phyloP scores from a whole-genome alignment of 164 flowering plant species.

The Echeveria elegans region DNA sequence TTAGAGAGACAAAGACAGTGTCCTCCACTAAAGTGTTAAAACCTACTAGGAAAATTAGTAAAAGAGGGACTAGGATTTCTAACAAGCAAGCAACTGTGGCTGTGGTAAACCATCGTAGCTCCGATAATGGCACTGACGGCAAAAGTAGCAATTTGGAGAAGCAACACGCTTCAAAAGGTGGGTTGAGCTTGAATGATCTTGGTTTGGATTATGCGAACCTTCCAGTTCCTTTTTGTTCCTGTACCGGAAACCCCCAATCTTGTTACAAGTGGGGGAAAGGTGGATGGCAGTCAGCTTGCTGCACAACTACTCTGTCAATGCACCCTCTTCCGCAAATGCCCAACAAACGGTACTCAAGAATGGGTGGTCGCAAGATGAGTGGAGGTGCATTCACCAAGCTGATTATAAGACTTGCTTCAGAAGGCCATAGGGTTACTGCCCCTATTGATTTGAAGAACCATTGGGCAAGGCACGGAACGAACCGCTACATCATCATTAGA shows the following conservation, averaged over 20 bases:
- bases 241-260: slow-evolving; percentile 40
- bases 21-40: no score
- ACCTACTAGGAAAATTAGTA: slow-evolving; percentile 10
- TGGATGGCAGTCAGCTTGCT: slow-evolving; percentile 71
- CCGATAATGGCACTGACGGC: neutral
- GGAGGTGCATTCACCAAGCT: slow-evolving; percentile 44
- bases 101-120: slow-evolving; percentile 9
- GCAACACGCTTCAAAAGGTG: slow-evolving; percentile 20
- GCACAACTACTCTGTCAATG: slow-evolving; percentile 50
- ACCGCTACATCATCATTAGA: slow-evolving; percentile 51
- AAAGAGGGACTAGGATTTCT: slow-evolving; percentile 23
- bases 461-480: slow-evolving; percentile 65
- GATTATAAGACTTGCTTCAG: slow-evolving; percentile 38
- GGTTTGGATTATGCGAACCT: slow-evolving; percentile 27
- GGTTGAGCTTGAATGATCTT: slow-evolving; percentile 26
- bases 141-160: slow-evolving; percentile 5
- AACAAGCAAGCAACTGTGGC: slow-evolving; percentile 20
- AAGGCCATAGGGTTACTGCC: slow-evolving; percentile 35
- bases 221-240: slow-evolving; percentile 47
- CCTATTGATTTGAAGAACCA: slow-evolving; percentile 50
- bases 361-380: slow-evolving; percentile 63
- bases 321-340: slow-evolving; percentile 50
- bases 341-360: slow-evolving; percentile 40
- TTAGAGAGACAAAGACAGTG: no score
- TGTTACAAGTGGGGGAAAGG: slow-evolving; percentile 72